A percentile compares a stretch with the other conserved stretches of the same genome.
Conservation (phyloP, 108 stramenopile genomes). For the Pseudonitzschia delicatissima region DNA sequence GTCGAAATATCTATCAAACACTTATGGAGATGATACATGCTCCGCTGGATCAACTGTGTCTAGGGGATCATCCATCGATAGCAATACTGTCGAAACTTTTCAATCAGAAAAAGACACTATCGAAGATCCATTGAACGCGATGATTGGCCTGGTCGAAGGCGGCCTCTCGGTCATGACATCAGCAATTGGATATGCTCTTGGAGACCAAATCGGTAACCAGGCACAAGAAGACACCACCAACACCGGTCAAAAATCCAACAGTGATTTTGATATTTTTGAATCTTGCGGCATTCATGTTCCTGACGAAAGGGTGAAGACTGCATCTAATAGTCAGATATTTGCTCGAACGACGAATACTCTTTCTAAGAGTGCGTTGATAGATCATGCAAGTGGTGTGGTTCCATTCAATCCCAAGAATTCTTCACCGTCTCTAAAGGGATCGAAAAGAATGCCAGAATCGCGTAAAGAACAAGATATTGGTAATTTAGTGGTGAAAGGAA, state of each 20-base stretch:
- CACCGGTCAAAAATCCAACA: background rate
- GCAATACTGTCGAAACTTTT: slow-evolving; percentile 11
- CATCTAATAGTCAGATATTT: background rate
- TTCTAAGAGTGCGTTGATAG: background rate
- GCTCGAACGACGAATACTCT: too few species aligned
- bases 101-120: slow-evolving; percentile 7
- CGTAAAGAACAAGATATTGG: background rate
- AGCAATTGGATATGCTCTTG: slow-evolving; percentile 22
- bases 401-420: background rate
- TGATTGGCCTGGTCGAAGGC: slow-evolving; percentile 28
- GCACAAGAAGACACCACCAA: background rate
- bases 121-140: slow-evolving; percentile 22
- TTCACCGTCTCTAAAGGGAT: background rate
- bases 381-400: background rate
- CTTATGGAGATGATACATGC: background rate
- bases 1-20: background rate
- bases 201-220: background rate
- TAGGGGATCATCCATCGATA: slow-evolving; percentile 6
- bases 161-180: slow-evolving; percentile 26
- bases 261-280: slow-evolving; percentile 1
- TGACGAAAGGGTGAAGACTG: background rate
- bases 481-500: background rate
- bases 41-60: slow-evolving; percentile 1
- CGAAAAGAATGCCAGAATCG: background rate
- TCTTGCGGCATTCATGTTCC: background rate